A percentile compares a stretch with the other conserved stretches of the same genome.
Conservation (phyloP, 177 flowering plant species). For the Telopea speciosissima region DNA sequence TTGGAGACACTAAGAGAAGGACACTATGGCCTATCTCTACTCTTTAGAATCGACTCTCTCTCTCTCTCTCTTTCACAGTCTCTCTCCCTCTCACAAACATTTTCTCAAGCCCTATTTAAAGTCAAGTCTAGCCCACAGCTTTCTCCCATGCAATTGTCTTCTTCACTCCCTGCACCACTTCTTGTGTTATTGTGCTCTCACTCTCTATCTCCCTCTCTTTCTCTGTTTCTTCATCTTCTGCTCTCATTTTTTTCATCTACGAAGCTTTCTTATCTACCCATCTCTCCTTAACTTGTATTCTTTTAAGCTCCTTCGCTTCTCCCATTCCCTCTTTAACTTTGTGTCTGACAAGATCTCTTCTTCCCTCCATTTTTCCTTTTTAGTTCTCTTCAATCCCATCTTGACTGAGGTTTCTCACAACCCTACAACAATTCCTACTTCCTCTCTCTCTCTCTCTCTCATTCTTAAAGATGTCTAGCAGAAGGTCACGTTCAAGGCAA, state of each 20-base stretch:
- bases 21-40: conserved; percentile 21
- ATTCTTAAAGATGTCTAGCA: conserved; percentile 41
- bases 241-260: conserved; percentile 8
- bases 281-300: not conserved
- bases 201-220: not conserved
- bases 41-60: not conserved
- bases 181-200: conserved; percentile 11
- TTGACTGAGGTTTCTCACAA: not conserved
- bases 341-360: not conserved
- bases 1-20: conserved; percentile 6
- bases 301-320: not conserved
- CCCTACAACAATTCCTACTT: not conserved
- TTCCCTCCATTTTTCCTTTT: not conserved
- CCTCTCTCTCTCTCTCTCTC: not conserved
- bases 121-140: conserved; percentile 24
- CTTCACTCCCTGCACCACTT: conserved; percentile 52
- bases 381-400: conserved; percentile 2
- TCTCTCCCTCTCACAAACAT: conserved; percentile 15
- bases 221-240: conserved; percentile 1
- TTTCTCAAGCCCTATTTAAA: conserved; percentile 13
- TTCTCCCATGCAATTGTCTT: conserved; percentile 54
- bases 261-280: not conserved
- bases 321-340: conserved; percentile 21
- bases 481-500: conserved; percentile 74
- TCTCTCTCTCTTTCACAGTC: conserved; percentile 18